These are phyloP conservation scores for Strombidium stylifer DNA, from an alignment of 73 alveolate species.

Conservation along the genomic window DNA sequence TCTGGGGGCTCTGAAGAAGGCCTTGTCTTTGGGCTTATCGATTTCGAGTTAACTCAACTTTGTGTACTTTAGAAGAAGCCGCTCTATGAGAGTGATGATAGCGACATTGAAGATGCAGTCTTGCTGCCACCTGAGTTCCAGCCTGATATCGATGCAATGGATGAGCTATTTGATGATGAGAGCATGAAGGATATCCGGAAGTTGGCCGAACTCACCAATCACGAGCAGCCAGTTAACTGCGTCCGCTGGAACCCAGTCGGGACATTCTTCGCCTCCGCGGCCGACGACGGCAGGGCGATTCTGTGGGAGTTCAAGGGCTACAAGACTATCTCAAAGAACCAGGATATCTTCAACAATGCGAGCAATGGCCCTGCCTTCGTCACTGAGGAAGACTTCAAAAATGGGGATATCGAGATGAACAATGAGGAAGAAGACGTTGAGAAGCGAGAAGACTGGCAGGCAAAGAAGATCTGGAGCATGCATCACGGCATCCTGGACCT, in stretches of 20 bases:
- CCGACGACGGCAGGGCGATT: slow-evolving; percentile 54
- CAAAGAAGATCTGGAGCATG: slow-evolving; percentile 5
- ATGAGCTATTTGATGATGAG: slow-evolving; percentile 36
- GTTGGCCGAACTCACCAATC: slow-evolving; percentile 24
- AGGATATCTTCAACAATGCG: background rate
- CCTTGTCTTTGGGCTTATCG: too few species aligned
- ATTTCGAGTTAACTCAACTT: too few species aligned
- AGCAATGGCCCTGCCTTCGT: slow-evolving; percentile 13
- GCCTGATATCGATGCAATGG: slow-evolving; percentile 11
- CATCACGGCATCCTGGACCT: slow-evolving; percentile 23
- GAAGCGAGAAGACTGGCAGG: slow-evolving; percentile 32
- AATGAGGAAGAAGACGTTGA: slow-evolving; percentile 7
- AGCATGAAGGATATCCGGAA: slow-evolving; percentile 33
- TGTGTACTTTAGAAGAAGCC: too few species aligned
- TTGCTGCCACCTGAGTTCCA: too few species aligned
- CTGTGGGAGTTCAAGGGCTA: slow-evolving; percentile 63
- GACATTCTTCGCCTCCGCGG: slow-evolving; percentile 49
- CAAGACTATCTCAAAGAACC: too few species aligned
- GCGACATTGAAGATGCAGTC: too few species aligned
- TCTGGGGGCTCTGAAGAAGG: background rate
- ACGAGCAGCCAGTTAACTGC: slow-evolving; percentile 56
- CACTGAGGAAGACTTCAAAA: background rate
- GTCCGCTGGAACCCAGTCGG: slow-evolving; percentile 64
- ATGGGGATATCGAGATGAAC: background rate
- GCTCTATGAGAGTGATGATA: too few species aligned